phyloP scores from a whole-genome alignment of 2,329 filamentous ascomycete genomes.

The Mycosphaerelloides madeirae region DNA sequence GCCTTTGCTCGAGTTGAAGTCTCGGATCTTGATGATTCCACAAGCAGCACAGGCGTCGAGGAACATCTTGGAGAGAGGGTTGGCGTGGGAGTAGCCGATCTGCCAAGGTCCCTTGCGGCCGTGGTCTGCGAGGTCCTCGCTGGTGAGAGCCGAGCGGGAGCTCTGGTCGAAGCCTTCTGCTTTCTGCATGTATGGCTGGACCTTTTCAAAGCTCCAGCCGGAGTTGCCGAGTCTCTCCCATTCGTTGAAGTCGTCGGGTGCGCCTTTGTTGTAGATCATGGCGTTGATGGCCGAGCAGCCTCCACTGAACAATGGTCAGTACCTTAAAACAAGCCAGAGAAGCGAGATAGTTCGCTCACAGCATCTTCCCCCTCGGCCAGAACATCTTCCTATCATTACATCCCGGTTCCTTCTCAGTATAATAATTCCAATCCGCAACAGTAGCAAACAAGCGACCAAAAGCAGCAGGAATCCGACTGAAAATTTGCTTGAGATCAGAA shows the following conservation, averaged over 20 bases:
- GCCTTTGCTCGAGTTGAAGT: slow-evolving; percentile 14
- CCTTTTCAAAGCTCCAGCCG: slow-evolving; percentile 6
- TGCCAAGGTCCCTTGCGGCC: slow-evolving; percentile 20
- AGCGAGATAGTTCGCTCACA: background rate
- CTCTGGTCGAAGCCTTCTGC: slow-evolving; percentile 23
- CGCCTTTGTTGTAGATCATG: slow-evolving; percentile 17
- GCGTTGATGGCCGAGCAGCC: slow-evolving; percentile 15
- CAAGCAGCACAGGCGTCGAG: slow-evolving; percentile 14
- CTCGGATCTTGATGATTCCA: slow-evolving; percentile 12
- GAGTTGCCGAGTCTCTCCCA: slow-evolving; percentile 14
- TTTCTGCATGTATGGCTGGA: slow-evolving; percentile 19
- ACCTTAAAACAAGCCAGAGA: too few species aligned
- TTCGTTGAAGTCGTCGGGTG: slow-evolving; percentile 12
- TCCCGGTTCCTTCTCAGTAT: slow-evolving; percentile 9
- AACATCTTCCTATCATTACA: slow-evolving; percentile 1
- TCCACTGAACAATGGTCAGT: slow-evolving; percentile 3
- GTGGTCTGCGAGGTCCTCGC: slow-evolving; percentile 14
- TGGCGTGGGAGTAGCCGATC: slow-evolving; percentile 18
- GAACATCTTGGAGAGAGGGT: slow-evolving; percentile 16
- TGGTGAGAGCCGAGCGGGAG: slow-evolving; percentile 5
- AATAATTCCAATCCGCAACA: slow-evolving; percentile 12
- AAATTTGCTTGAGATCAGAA: slow-evolving; percentile 18
- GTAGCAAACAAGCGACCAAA: slow-evolving; percentile 13
- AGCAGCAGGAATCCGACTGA: slow-evolving; percentile 15
- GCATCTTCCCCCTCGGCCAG: background rate